A percentile compares a stretch with the other conserved stretches of the same genome.
Evolutionary conservation across 2,329 filamentous ascomycete species (phyloP).

Genomic region (Pseudofabraea citricarpa): DNA sequence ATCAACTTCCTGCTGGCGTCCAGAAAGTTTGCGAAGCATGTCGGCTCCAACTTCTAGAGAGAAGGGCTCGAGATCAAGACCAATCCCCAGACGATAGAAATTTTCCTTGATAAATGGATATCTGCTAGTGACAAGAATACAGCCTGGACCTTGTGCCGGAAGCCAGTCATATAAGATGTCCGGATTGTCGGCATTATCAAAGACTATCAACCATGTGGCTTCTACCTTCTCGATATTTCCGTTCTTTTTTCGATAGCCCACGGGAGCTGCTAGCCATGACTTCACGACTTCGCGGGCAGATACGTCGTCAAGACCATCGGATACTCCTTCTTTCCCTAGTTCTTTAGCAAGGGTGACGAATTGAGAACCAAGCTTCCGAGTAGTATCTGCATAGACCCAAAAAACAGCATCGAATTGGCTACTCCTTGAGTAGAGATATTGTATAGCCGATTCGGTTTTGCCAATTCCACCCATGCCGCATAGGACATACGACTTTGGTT

Average conservation of each 20-base stretch:
- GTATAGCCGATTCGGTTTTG: slow-evolving; percentile 6
- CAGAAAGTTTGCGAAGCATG: slow-evolving; percentile 3
- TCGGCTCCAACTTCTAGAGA: neutral
- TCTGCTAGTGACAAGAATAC: slow-evolving; percentile 23
- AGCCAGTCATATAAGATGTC: slow-evolving; percentile 20
- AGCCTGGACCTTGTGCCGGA: slow-evolving; percentile 16
- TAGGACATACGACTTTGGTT: slow-evolving; percentile 1
- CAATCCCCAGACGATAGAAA: slow-evolving; percentile 3
- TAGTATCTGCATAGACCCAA: slow-evolving; percentile 26
- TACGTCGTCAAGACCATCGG: slow-evolving; percentile 13
- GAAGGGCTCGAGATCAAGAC: slow-evolving; percentile 12
- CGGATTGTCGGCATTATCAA: slow-evolving; percentile 21
- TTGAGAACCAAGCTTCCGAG: slow-evolving; percentile 20
- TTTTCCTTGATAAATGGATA: slow-evolving; percentile 11
- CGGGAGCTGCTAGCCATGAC: slow-evolving; percentile 9
- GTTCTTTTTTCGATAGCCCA: neutral
- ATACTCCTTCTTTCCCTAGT: slow-evolving; percentile 18
- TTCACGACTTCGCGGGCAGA: slow-evolving; percentile 7
- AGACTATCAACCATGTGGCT: slow-evolving; percentile 22
- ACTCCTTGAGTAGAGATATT: slow-evolving; percentile 1
- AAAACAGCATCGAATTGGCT: slow-evolving; percentile 8
- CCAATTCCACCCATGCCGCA: slow-evolving; percentile 6
- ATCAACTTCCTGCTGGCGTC: slow-evolving; percentile 1
- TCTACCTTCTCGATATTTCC: neutral
- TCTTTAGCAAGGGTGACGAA: slow-evolving; percentile 22